A percentile compares a stretch with the other conserved stretches of the same genome.
Evolutionary conservation across 148 eudicot species (phyloP).

Genomic region (Dianthus caryophyllus): DNA sequence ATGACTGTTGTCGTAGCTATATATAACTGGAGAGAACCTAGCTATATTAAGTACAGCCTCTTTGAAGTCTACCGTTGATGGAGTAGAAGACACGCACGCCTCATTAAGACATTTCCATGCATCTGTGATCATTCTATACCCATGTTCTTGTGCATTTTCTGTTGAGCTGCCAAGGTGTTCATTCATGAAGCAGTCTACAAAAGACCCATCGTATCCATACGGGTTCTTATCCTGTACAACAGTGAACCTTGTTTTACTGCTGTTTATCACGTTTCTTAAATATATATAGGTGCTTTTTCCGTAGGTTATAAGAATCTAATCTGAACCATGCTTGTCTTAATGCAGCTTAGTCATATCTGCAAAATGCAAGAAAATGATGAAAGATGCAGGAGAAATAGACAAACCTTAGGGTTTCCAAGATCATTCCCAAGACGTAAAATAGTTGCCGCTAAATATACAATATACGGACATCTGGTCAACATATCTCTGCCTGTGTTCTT

Average conservation of each 20-base stretch:
- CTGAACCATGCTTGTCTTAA: no score
- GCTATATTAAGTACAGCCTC: constrained; percentile 30
- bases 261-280: neutral
- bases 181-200: constrained; percentile 29
- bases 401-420: constrained; percentile 55
- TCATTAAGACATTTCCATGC: constrained; percentile 39
- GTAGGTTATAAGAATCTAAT: no score
- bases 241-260: neutral
- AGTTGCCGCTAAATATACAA: constrained; percentile 37
- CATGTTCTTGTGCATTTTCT: constrained; percentile 24
- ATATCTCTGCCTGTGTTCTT: constrained; percentile 8
- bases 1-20: constrained; percentile 22
- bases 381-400: neutral
- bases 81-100: constrained; percentile 18
- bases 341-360: no score
- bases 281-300: no score
- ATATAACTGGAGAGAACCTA: constrained; percentile 41
- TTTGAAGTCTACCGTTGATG: constrained; percentile 25
- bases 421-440: constrained; percentile 75
- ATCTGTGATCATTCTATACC: constrained; percentile 26
- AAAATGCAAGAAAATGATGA: no score
- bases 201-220: constrained; percentile 40
- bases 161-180: constrained; percentile 21
- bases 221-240: constrained; percentile 36
- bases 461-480: constrained; percentile 20